Evolutionary conservation across 2,329 filamentous ascomycete genomes (phyloP), one percentile per base, ranked within the genome.

Genomic region (Trichocomaceae sp.): DNA sequence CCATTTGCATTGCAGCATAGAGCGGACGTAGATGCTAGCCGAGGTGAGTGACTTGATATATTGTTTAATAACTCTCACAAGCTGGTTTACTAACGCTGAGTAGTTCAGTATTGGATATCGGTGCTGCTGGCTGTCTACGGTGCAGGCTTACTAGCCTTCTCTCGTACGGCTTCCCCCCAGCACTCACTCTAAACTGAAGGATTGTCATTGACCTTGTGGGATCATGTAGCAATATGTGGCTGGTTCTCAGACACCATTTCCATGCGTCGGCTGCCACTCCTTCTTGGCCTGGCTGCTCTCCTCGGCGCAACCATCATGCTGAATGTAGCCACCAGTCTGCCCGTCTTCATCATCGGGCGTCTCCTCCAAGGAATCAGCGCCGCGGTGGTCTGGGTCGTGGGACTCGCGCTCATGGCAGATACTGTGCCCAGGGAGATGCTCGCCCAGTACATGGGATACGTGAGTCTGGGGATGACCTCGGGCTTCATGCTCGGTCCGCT

Each of bases 401-500:
- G 82, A 0, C 67, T 84, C 10, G 79, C 82, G 1, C 72, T 85
- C 57, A 73, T 82, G 39, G 69, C 82, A 5, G 83, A 85, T 62
- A 82, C 82, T 0, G 81, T 85, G 6, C 74, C 77, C 0, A 73
- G 71, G 2, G 72, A 79, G 49, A 79, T 82, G 47, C 64, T 86
- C 37, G 83, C 83, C 2, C 83, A 83, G 63, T 79, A 79, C 1
- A 79, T 86, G 62, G 83, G 83, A 13, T 77, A 78, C 46, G 75
- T 80, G 60, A 64, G 70, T 64, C 79, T 79, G 57, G 78, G 85
- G 58, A 79, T 83, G 50, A 79, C 78, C 0, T 72, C 82, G 0
- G 83, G 82, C 0, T 76, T 78, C 42, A 68, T 86, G 5, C 69
- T 79, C 15, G 77, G 81, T 0, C 83, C 83, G 0, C 72, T 83